Conservation (phyloP, 345 rosid genomes). For the Rhizophora apiculata region DNA sequence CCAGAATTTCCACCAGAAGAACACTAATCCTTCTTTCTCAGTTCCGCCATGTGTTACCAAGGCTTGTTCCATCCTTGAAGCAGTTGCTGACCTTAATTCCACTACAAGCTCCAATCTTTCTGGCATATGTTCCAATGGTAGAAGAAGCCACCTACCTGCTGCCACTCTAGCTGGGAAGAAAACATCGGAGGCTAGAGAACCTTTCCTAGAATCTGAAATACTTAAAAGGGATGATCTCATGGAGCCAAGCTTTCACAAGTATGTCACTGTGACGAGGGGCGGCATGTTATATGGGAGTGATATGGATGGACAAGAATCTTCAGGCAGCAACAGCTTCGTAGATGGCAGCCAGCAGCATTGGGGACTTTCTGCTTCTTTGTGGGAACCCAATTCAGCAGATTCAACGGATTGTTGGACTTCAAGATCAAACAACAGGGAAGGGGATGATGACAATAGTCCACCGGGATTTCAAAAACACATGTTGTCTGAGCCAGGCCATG, state of each 20-base stretch:
- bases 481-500: constrained; percentile 31
- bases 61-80: constrained; percentile 74
- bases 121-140: constrained; percentile 30
- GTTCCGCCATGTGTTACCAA: constrained; percentile 71
- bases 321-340: constrained; percentile 81
- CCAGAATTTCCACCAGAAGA: constrained; percentile 85
- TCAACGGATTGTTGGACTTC: constrained; percentile 70
- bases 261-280: constrained; percentile 75
- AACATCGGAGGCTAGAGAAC: constrained; percentile 39
- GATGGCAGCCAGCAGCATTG: constrained; percentile 49
- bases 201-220: constrained; percentile 64
- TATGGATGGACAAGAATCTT: constrained; percentile 76
- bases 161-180: constrained; percentile 30
- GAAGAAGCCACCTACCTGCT: constrained; percentile 14
- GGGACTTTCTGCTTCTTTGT: constrained; percentile 47
- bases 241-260: constrained; percentile 87
- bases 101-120: constrained; percentile 49
- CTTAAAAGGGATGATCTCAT: constrained; percentile 48
- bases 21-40: constrained; percentile 28
- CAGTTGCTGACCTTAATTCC: constrained; percentile 82
- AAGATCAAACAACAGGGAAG: constrained; percentile 39
- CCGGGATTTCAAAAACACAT: constrained; percentile 32
- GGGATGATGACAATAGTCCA: constrained; percentile 39
- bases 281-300: constrained; percentile 41
- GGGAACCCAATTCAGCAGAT: constrained; percentile 77